Evolutionary conservation across 345 rosid species (phyloP), one percentile per base, ranked within the genome.

Genomic region (Salix purpurea): DNA sequence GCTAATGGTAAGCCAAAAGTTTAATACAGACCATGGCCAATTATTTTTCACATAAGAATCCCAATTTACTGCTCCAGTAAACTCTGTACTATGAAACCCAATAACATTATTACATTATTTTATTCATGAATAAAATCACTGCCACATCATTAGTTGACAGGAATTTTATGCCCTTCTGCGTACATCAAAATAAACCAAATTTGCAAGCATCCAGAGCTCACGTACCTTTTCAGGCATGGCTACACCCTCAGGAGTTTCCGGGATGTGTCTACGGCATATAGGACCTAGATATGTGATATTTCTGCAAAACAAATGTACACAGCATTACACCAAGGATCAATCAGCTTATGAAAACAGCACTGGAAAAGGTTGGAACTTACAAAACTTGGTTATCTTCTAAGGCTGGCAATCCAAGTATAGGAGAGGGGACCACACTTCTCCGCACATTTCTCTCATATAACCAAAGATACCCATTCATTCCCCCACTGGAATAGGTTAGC

Each of bases 381-480:
- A 89, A 50, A 71, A 84, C 91, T 87, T 83, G 89, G 86, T 92
- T 96, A 81, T 67, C 32, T 71, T 84, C 89, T 44, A 94, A 80
- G 84, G 83, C 70, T 39, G 91, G 95, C 77, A 94, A 84, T 70
- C 94, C 97, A 46, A 30, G 80, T 83, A 92, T 81, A 74, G 97
- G 99, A 10, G 99, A 91, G 74, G 77, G 71, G 65, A 94, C 75
- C 54, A 26, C 34, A 74, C 8, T 36, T 72, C 64, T 86, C 69
- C 77, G 81, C 71, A 54, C 84, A 83, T 94, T 96, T 86, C 97
- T 88, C 83, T 85, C 86, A 68, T 64, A 73, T 60, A 91, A 74
- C 94, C 94, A 91, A 78, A 96, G 79, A 84, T 64, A 94, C 26
- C 99, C 99, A 76, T 89, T 96, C 97, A 92, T 91, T 76, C 97